Evolutionary conservation across 257 asterid species (phyloP), one percentile per base, ranked within the genome.

Genomic region (Solanum medicagineum): DNA sequence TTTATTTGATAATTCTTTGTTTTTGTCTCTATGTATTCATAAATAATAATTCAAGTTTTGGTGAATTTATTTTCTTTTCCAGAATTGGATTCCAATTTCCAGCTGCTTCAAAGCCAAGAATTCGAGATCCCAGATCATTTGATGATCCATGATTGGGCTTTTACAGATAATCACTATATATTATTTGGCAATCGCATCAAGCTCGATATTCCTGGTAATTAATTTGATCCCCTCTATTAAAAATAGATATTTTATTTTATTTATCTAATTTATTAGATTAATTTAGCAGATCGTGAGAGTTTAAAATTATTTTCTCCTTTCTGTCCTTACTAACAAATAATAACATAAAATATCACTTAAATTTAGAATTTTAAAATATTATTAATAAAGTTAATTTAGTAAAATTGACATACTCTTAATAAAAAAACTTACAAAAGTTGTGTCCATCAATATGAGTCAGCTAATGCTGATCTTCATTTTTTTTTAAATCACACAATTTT

Each of bases 141-240:
- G 83, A 96, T 96, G 99, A 94, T 95, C 86, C 99, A 96, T 70
- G 99, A 96, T 88, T 96, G 99, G 98, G 99, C 99, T 32, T 93
- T 92, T 83, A 96, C 99, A 1, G 98, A 95, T 84, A 89, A 89
- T 79, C 92, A 94, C 81, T 96, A 96, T 92, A 92, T 96, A 80
- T 85, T 96, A 88, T 95, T 95, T 81, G 99, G 96, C 32, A 96
- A 96, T 79, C 95, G 99, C 74, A 95, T 96, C 93, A 96, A 96
- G 88, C 91, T 96, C 63, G 98, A 96, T 75, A 88, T 94, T 66
- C 91, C 93, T 44, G 98, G 99, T 96, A 90, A 84, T 20, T 45
- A 56, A 24, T 62, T 62, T 12, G 1, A 22, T 14, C 6, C 6
- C 1, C 5, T 62, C 22, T 22, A 22, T 1, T 2, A 62, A 62